phyloP scores from a whole-genome alignment of 2,329 filamentous ascomycete genomes.

The Trichophyton benhamiae region DNA sequence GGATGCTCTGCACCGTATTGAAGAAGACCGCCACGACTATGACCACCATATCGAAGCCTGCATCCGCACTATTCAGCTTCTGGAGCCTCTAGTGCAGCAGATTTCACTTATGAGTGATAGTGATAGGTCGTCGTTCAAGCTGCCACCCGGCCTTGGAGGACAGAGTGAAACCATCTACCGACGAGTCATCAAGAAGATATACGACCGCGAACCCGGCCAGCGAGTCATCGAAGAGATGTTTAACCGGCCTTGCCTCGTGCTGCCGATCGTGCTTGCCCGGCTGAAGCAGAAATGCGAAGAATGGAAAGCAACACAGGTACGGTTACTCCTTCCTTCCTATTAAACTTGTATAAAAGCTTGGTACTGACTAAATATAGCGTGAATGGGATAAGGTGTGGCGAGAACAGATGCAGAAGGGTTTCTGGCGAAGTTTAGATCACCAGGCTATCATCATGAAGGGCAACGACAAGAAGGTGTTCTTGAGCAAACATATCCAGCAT shows the following conservation, averaged over 20 bases:
- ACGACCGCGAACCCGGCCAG: slow-evolving; percentile 69
- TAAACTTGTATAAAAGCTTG: slow-evolving; percentile 1
- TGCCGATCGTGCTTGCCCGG: slow-evolving; percentile 76
- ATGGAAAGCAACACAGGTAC: slow-evolving; percentile 77
- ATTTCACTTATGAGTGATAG: slow-evolving; percentile 65
- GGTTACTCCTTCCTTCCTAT: slow-evolving; percentile 8
- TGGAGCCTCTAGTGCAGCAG: slow-evolving; percentile 87
- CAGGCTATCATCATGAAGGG: slow-evolving; percentile 85
- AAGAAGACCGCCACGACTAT: slow-evolving; percentile 96
- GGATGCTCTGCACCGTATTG: slow-evolving; percentile 86
- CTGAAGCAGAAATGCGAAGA: slow-evolving; percentile 95
- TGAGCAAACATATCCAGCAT: slow-evolving; percentile 77
- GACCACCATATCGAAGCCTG: slow-evolving; percentile 97
- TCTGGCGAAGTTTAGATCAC: slow-evolving; percentile 91
- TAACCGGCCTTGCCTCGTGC: slow-evolving; percentile 66
- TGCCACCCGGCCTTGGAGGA: slow-evolving; percentile 74
- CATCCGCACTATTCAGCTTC: slow-evolving; percentile 83
- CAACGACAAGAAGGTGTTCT: slow-evolving; percentile 80
- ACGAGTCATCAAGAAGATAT: slow-evolving; percentile 94
- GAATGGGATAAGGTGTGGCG: slow-evolving; percentile 99
- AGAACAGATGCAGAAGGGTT: slow-evolving; percentile 84
- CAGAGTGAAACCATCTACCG: slow-evolving; percentile 96
- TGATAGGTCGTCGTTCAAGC: slow-evolving; percentile 62
- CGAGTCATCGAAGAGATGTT: slow-evolving; percentile 84
- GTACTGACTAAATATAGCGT: slow-evolving; percentile 39